Evolutionary conservation across 441 rosid genomes (phyloP), one percentile per base, ranked within the genome.

Genomic region (Pelargonium cotyledonis): DNA sequence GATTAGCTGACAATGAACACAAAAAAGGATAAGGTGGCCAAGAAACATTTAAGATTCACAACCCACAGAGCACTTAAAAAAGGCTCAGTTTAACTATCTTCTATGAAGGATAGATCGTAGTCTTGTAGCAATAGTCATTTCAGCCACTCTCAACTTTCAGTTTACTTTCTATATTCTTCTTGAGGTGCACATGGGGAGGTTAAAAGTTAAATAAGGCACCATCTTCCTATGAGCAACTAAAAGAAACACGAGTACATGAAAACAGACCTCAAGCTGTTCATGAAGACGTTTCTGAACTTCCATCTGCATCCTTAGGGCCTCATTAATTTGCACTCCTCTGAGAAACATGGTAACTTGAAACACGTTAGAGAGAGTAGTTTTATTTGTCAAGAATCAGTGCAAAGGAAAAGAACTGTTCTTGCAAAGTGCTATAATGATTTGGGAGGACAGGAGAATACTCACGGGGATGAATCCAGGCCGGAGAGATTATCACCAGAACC

Each of bases 271-370:
- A 8, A 75, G 71, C 60, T 75, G 78, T 53, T 75, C 78, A 23
- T 75, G 78, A 38, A 75, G 78, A 31, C 78, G 74, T 64, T 70
- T 75, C 23, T 75, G 68, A 62, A 75, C 78, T 57, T 75, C 78
- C 78, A 75, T 75, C 70, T 75, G 74, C 71, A 75, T 38, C 71
- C 65, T 60, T 47, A 70, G 40, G n/a, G 74, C 71, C 35, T 75
- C 78, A 41, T 66, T 66, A 21, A 75, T 62, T 70, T 66, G 78
- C 70, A 67, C 19, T 70, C 78, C 71, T 61, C 75, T 70, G 66
- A 26, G 63, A 60, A 29, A 61, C 19, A 62, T 12, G 53, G 15
- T 10, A 51, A 51, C 8, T 51, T 16, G 18, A 51, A 12, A 14
- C n/a, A 12, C 3, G 58, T 51, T 51, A 51, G 58, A 49, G 15